Base-by-base conservation (phyloP, 371 early-diverging fungal species). In the Thermomucor indicae-seudaticae region DNA sequence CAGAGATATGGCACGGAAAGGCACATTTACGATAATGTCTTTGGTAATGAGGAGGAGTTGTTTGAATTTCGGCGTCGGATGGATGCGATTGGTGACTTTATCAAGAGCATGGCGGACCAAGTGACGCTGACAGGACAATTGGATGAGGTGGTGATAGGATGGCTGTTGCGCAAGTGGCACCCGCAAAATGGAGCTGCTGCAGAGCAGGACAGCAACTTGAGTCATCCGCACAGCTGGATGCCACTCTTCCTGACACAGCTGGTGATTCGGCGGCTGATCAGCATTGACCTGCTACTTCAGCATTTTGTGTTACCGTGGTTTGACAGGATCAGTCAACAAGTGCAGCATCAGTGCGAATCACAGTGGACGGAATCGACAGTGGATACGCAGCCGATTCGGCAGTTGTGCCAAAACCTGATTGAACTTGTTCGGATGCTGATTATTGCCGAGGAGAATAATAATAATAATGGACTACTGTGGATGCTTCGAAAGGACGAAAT, bases 371-470 rank as follows among this genome's bases (percentile, higher is more conserved):
- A 52, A 30, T 47, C 53, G 20, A 61, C 53, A n/a, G 37, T 38
- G 4, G 56, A 53, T 29, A 70, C 65, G 4, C 65, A 75, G 16
- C 51, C 64, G 3, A 27, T 75, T 22, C 66, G 54, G 6, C 47
- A 69, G 10, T 61, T 77, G 14, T 75, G 79, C 53, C 65, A 65
- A 37, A 80, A 78, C 19, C 51, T 82, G 41, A 68, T 80, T 5
- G 47, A 57, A 14, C 43, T 82, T 12, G 57, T 80, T 4, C 69
- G 80, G 2, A 47, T 80, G 11, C 58, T 82, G 23, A 55, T 82
- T 16, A 53, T 82, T 4, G 78, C 78, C 34, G 71, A 74, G 1
- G 55, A 37, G 16, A 38, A 6, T 16, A 58, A 61, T 28, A 51
- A 14, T 17, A 16, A 41, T 12, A 43, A 50, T n/a, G 48, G 59